Evolutionary conservation across 2,329 filamentous ascomycete species (phyloP), one percentile per base, ranked within the genome.

Genomic region (Ambrosiella beaveri): DNA sequence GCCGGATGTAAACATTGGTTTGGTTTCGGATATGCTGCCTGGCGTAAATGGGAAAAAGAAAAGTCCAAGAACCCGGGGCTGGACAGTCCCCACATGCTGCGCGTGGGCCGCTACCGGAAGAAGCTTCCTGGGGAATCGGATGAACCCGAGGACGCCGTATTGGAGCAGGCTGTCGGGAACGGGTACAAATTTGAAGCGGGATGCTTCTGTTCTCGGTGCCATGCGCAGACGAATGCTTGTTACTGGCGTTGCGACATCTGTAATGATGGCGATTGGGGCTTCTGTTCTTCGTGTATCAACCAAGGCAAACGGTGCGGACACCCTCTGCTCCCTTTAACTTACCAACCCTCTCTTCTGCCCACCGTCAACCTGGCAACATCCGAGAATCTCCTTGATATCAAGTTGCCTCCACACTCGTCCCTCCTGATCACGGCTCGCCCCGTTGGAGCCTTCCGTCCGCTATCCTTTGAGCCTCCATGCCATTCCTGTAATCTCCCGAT

Each of bases 201-300:
- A 17, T 82, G 87, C 5, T 96, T 96, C 68, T 97, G 91, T 67
- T 81, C 85, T 41, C 77, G 78, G 53, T 96, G 91, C 67, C 73
- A 77, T 15, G 74, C 78, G 0, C 86, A 81, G 73, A 78, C 88
- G 0, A 90, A 94, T 64, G 79, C 84, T 56, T 93, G 88, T 69
- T 95, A 87, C 69, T 97, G 90, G 91, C 83, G 86, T 62, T 97
- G 91, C 68, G 81, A 85, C 60, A 68, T 77, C 35, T 97, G 91
- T 71, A 95, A 95, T 64, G 82, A 93, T 62, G 91, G 88, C 4
- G 90, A 94, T 66, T 97, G 90, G 90, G 91, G 91, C 0, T 96
- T 88, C 67, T 97, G 91, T 70, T 88, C 90, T 64, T 73, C 77
- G 61, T 97, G 91, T 63, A 88, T 95, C 37, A 90, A 91, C 60